phyloP scores from a whole-genome alignment of 352 stramenopile genomes.

The Phytophthora cactorum region DNA sequence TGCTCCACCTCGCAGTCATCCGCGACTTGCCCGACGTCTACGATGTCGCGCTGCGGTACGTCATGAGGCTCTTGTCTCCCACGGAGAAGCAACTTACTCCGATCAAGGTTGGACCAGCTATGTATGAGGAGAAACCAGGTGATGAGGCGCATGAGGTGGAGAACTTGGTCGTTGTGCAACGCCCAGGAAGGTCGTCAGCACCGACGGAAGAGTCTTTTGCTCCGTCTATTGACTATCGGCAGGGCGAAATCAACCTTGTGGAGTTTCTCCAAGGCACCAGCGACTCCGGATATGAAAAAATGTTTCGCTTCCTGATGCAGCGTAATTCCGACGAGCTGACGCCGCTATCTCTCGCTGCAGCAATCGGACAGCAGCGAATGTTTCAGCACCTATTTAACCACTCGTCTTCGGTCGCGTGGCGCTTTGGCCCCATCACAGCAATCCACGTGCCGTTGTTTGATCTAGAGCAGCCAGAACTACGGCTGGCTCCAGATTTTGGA shows the following conservation, averaged over 20 bases:
- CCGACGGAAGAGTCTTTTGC: background rate
- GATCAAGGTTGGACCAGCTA: slow-evolving; percentile 2
- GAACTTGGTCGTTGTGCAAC: slow-evolving; percentile 15
- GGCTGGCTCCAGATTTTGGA: slow-evolving; percentile 24
- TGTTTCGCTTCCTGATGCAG: slow-evolving; percentile 51
- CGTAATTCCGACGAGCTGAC: slow-evolving; percentile 61
- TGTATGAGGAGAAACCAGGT: slow-evolving; percentile 2
- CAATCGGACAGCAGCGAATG: slow-evolving; percentile 58
- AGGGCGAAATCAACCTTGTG: slow-evolving; percentile 32
- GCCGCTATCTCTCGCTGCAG: slow-evolving; percentile 60
- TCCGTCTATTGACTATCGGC: background rate
- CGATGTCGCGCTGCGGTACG: slow-evolving; percentile 61
- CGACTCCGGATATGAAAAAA: slow-evolving; percentile 37
- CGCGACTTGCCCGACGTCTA: slow-evolving; percentile 63
- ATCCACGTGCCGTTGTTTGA: slow-evolving; percentile 58
- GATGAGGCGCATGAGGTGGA: slow-evolving; percentile 24
- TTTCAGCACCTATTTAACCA: slow-evolving; percentile 64
- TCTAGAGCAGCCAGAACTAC: slow-evolving; percentile 54
- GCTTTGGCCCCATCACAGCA: slow-evolving; percentile 62
- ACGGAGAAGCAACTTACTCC: background rate
- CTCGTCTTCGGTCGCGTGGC: slow-evolving; percentile 54
- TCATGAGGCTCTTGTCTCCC: slow-evolving; percentile 41
- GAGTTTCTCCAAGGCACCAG: slow-evolving; percentile 42
- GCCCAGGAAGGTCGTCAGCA: background rate
- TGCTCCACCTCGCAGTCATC: slow-evolving; percentile 62